These are phyloP conservation scores for Nematocida sp. DNA, from an alignment of 371 early-diverging fungal genomes.

Conservation along the genomic window DNA sequence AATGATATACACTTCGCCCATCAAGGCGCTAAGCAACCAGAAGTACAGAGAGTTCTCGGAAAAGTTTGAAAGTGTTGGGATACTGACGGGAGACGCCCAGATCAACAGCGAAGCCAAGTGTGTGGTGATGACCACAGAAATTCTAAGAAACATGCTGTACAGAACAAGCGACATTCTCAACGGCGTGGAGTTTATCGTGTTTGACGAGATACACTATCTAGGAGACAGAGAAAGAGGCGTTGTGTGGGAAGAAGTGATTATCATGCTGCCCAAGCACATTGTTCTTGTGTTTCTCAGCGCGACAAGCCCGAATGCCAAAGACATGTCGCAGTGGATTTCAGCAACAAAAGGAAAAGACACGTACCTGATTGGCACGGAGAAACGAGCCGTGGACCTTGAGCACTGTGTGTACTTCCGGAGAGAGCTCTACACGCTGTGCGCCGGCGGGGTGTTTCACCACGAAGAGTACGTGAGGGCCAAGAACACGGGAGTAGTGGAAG, in stretches of 20 bases:
- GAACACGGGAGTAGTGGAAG: conserved; percentile 42
- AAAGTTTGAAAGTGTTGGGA: conserved; percentile 80
- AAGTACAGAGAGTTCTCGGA: conserved; percentile 88
- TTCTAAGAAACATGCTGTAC: conserved; percentile 91
- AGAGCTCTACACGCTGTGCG: conserved; percentile 16
- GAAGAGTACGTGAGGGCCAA: conserved; percentile 39
- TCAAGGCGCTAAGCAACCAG: conserved; percentile 96
- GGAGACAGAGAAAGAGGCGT: conserved; percentile 93
- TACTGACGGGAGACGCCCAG: conserved; percentile 96
- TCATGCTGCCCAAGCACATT: conserved; percentile 73
- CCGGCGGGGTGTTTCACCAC: conserved; percentile 19
- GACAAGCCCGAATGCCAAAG: conserved; percentile 92
- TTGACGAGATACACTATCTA: conserved; percentile 98
- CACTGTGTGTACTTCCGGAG: conserved; percentile 70
- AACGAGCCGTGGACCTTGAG: conserved; percentile 92
- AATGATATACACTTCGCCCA: conserved; percentile 95
- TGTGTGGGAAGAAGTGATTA: conserved; percentile 99
- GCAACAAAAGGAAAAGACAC: conserved; percentile 87
- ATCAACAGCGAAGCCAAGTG: conserved; percentile 86
- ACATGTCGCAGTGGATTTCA: conserved; percentile 98
- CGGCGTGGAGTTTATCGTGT: conserved; percentile 95
- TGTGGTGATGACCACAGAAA: conserved; percentile 97
- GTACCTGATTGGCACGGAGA: conserved; percentile 86
- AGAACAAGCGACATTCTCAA: conserved; percentile 86
- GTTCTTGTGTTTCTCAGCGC: conserved; percentile 83